Conservation (phyloP, 2,329 filamentous ascomycete species). For the Fusarium sterilihyphosum region DNA sequence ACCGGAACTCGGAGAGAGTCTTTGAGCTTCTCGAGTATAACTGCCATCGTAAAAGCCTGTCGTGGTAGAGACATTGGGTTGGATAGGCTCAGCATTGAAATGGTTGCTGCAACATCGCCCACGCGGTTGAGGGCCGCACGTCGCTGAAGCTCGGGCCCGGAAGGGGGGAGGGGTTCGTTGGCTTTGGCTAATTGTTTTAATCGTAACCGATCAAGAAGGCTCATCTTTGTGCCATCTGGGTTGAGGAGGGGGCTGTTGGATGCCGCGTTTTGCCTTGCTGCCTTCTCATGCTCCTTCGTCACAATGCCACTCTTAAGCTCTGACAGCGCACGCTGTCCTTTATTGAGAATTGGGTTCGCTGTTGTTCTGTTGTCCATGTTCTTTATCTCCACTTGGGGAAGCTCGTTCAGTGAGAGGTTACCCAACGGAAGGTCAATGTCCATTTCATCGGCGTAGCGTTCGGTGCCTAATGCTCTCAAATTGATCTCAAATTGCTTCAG, state of each 20-base stretch:
- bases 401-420: constrained; percentile 62
- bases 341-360: constrained; percentile 67
- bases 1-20: constrained; percentile 71
- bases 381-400: constrained; percentile 50
- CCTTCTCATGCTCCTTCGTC: constrained; percentile 60
- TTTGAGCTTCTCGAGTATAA: constrained; percentile 70
- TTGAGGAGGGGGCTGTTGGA: constrained; percentile 49
- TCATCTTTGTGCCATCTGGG: constrained; percentile 64
- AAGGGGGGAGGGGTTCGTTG: constrained; percentile 66
- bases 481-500: constrained; percentile 65
- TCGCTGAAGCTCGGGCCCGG: constrained; percentile 66
- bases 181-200: constrained; percentile 71
- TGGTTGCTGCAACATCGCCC: constrained; percentile 73
- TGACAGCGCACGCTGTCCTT: constrained; percentile 74
- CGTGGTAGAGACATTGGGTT: constrained; percentile 60
- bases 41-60: constrained; percentile 72
- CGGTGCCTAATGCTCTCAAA: constrained; percentile 58
- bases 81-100: constrained; percentile 72
- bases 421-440: constrained; percentile 38
- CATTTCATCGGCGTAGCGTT: constrained; percentile 37
- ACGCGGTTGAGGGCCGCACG: constrained; percentile 73
- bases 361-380: constrained; percentile 50
- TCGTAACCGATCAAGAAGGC: constrained; percentile 79
- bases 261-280: constrained; percentile 49
- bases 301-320: constrained; percentile 73